Evolutionary conservation across 441 rosid genomes (phyloP), one percentile per base, ranked within the genome.

Genomic region (Arabidopsis hybrid): DNA sequence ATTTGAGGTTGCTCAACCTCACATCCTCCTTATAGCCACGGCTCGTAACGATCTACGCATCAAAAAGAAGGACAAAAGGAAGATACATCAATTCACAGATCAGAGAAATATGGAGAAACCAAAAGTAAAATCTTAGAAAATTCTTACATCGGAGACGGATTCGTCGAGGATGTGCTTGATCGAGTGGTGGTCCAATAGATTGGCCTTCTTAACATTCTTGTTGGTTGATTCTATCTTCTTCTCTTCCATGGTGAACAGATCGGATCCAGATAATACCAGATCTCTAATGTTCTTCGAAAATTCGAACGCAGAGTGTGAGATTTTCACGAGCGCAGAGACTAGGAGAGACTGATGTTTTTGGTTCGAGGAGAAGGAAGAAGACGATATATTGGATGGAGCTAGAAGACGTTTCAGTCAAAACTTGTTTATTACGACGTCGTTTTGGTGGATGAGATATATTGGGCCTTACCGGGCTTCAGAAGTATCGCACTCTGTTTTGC

Each of bases 151-250:
- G 12, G 97, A 74, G 66, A 86, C 96, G 59, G 96, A 84, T 78
- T 95, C 99, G 67, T 95, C 99, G 55, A 92, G 97, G 68, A 85
- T 60, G 85, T 95, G 95, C 79, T 95, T 95, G 86, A 95, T 86
- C 42, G 98, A 91, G 85, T 91, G 78, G 82, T 92, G 98, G 82
- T 95, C 99, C 65, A 92, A 74, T 42, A 92, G 92, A 83, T 92
- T 95, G 39, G 93, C 83, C 80, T 92, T 92, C 89, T 88, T 95
- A 31, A 83, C 83, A 63, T 74, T 87, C 68, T 89, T 87, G 77
- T 60, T 82, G 13, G 78, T 80, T 68, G 75, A 80, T 67, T 87
- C 89, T 55, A 73, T 18, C 67, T 86, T 84, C 73, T 86, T 83
- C 38, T 84, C 88, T 78, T 81, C 85, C 91, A 86, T 84, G 62